Evolutionary conservation across 371 early-diverging fungal species (phyloP), one percentile per base, ranked within the genome.

Genomic region (Apophysomyces trapeziformis): DNA sequence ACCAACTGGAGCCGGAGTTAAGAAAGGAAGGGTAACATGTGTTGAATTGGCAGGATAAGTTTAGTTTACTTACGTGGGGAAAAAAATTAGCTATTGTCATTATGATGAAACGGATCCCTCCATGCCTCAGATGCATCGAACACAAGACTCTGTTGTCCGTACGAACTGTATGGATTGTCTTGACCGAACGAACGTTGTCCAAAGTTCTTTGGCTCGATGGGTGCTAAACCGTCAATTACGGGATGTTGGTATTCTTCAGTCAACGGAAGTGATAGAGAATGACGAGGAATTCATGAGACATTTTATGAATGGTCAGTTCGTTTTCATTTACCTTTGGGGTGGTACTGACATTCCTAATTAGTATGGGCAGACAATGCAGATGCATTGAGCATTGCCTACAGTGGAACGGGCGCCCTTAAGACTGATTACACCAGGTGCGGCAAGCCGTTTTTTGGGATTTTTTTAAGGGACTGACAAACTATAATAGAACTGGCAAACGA

Each of bases 131-230:
- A 69, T 84, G 5, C 68, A 63, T 16, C 76, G 76, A 41, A 64
- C 47, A 37, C 99, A 99, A 68, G 78, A 75, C 6, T 94, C 94
- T 0, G 90, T 98, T 1, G 83, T 97, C 4, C 89, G 99, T 54
- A 93, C 99, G 4, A 99, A 99, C 75, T 99, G 99, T 75, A 98
- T 99, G 91, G 99, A 99, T 82, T 99, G 99, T 72, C 78, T 99
- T 38, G 99, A 99, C 77, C 88, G 99, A 68, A 99, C 99, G 38
- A 99, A 99, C 74, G 97, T 99, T 0, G 95, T 97, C 1, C 99
- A 99, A 73, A 92, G 90, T 37, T 89, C 93, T 13, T 68, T 98
- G 13, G 95, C 93, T 4, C 83, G 91, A 43, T 76, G 81, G 64
- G 73, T 89, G 0, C 74, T 95, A 38, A 86, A 82, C 39, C 71